These are phyloP conservation scores for Cyberlindnera mississippiensis DNA, from an alignment of 805 yeast genomes.

Conservation along the genomic window DNA sequence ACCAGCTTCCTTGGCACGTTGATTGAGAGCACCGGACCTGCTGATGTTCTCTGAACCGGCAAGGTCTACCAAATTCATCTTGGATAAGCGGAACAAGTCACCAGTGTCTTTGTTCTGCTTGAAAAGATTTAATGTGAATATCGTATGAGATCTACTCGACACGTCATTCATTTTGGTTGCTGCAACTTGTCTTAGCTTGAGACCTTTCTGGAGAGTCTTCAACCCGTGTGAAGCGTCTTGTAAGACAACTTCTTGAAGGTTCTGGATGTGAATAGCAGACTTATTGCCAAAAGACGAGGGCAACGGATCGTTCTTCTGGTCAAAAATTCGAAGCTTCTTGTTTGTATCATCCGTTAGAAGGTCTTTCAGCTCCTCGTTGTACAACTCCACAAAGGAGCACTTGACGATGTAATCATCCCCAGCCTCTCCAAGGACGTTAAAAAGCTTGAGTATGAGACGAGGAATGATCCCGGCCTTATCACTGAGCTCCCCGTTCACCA, in stretches of 20 bases:
- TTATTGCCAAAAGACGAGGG: constrained; percentile 11
- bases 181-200: constrained; percentile 59
- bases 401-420: constrained; percentile 59
- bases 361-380: constrained; percentile 82
- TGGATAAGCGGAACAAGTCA: constrained; percentile 52
- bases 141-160: constrained; percentile 75
- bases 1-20: constrained; percentile 91
- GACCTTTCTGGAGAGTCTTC: constrained; percentile 49
- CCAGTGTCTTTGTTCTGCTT: constrained; percentile 40
- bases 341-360: constrained; percentile 44
- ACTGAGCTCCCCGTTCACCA: constrained; percentile 31
- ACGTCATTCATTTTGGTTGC: constrained; percentile 69
- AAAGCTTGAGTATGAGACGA: constrained; percentile 51
- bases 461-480: constrained; percentile 68
- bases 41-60: constrained; percentile 94
- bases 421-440: constrained; percentile 42
- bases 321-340: constrained; percentile 53
- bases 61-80: constrained; percentile 84
- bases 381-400: constrained; percentile 78
- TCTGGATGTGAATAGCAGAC: constrained; percentile 50
- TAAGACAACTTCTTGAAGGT: constrained; percentile 58
- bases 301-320: constrained; percentile 26
- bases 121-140: constrained; percentile 60
- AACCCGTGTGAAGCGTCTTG: constrained; percentile 55
- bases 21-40: constrained; percentile 82